A percentile compares a stretch with the other conserved stretches of the same genome.
These are phyloP conservation scores for Aspergillus neotritici DNA, from an alignment of 2,329 filamentous ascomycete genomes.

Conservation along the genomic window DNA sequence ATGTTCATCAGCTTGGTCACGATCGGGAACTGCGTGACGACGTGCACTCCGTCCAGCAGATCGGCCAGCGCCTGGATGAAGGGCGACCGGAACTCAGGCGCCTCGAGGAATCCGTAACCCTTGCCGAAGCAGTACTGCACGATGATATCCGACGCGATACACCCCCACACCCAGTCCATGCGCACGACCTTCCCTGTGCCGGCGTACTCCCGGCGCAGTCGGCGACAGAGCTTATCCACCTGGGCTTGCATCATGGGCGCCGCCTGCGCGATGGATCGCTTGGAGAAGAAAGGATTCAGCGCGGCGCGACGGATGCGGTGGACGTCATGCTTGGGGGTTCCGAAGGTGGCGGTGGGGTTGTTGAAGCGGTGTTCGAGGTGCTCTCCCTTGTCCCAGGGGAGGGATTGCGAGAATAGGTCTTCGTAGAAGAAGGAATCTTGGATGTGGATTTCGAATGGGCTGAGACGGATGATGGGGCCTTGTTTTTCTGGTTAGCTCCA, in stretches of 20 bases:
- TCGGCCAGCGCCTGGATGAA: constrained; percentile 10
- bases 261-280: constrained; percentile 29
- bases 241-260: constrained; percentile 21
- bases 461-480: constrained; percentile 13
- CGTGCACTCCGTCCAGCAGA: constrained; percentile 5
- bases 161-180: constrained; percentile 12
- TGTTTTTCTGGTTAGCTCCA: background rate
- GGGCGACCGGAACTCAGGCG: constrained; percentile 6
- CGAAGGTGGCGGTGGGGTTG: constrained; percentile 10
- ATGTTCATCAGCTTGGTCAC: constrained; percentile 10
- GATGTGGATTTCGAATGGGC: constrained; percentile 12
- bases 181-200: constrained; percentile 6
- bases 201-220: constrained; percentile 7
- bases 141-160: constrained; percentile 14
- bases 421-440: constrained; percentile 12
- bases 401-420: constrained; percentile 10
- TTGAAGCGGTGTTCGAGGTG: constrained; percentile 11
- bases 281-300: constrained; percentile 42
- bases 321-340: constrained; percentile 33
- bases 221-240: constrained; percentile 7
- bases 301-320: constrained; percentile 39
- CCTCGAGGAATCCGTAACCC: constrained; percentile 8
- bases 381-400: constrained; percentile 11
- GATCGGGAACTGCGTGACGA: constrained; percentile 11
- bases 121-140: constrained; percentile 11